A percentile compares a stretch with the other conserved stretches of the same genome.
Evolutionary conservation across 352 stramenopile genomes (phyloP).

Genomic region (Aphanomyces cochlioides): DNA sequence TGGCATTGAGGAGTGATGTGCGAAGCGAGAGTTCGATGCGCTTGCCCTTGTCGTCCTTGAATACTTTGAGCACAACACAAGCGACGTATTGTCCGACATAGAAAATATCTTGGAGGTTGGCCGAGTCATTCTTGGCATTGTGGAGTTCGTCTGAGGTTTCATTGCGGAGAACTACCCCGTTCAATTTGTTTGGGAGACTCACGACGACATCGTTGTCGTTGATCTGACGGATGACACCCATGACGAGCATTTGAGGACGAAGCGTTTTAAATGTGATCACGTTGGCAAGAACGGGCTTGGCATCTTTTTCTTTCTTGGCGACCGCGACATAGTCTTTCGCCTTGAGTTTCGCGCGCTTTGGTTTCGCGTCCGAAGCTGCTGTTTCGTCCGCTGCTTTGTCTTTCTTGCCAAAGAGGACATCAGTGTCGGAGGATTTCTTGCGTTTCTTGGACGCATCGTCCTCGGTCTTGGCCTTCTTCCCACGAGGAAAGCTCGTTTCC

Average conservation of each 20-base stretch:
- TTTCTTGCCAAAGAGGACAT: conserved; percentile 78
- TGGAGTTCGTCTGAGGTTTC: conserved; percentile 82
- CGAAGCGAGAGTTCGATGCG: conserved; percentile 89
- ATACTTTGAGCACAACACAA: conserved; percentile 67
- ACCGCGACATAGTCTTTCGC: conserved; percentile 12
- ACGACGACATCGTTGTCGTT: conserved; percentile 83
- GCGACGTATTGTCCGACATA: conserved; percentile 78
- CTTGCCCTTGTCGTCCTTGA: conserved; percentile 72
- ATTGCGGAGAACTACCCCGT: conserved; percentile 78
- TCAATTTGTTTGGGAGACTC: conserved; percentile 91
- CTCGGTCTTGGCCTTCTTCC: conserved; percentile 47
- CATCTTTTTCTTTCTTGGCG: conserved; percentile 4
- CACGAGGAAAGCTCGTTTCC: conserved; percentile 28
- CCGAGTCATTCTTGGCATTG: conserved; percentile 31
- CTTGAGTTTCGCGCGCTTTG: conserved; percentile 17
- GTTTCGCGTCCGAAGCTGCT: conserved; percentile 18
- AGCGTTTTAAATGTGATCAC: conserved; percentile 69
- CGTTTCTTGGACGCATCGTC: conserved; percentile 31
- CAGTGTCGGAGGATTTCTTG: conserved; percentile 36
- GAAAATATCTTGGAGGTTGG: conserved; percentile 59
- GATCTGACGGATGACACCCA: conserved; percentile 89
- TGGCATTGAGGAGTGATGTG: conserved; percentile 80
- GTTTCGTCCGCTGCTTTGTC: conserved; percentile 39
- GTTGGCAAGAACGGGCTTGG: conserved; percentile 10
- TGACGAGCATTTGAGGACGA: conserved; percentile 40